Evolutionary conservation across 2,329 filamentous ascomycete species (phyloP), one percentile per base, ranked within the genome.

Genomic region (Ophiostoma piceae): DNA sequence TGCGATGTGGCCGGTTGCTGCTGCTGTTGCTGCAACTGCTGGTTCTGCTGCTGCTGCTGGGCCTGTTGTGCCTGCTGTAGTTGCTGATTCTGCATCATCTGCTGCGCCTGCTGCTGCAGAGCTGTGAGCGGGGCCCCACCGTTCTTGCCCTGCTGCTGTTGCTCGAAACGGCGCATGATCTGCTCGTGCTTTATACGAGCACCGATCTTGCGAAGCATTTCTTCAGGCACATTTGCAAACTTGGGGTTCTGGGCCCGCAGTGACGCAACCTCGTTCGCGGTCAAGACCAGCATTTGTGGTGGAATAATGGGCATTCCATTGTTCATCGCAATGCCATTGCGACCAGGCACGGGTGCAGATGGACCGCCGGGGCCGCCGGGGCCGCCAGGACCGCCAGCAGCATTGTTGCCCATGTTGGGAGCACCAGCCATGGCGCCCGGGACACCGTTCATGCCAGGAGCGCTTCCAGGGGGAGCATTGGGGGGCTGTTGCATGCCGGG

Each of bases 51-150:
- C 22, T 68, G 69, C 43, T 68, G 65, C 14, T 41, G 64, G 32
- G 26, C 67, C 32, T 66, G 69, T 32, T 71, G 70, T 14, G 68
- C 69, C 16, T 47, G 66, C 39, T 69, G 54, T 22, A 68, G 57
- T n/a, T 69, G 51, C 47, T 72, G 71, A 6, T 41, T 67, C 22
- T 26, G 64, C 65, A 43, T 43, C 22, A 66, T 22, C 67, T 80
- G 79, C 5, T 74, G 75, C n/a, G 75, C 74, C 66, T 75, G 76
- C 12, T 64, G 74, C 35, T 72, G 71, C 51, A 71, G 37, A 11
- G 29, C 39, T 16, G 60, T 68, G 29, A 65, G 29, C 1, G 64
- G 66, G 5, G 69, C 68, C 19, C 67, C 68, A 16, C 67, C 68
- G 12, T 70, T 71, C 26, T 72, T 67, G 12, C 29, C 16, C 60